Base-by-base conservation (phyloP, 345 rosid genomes). In the Luvunga scandens region DNA sequence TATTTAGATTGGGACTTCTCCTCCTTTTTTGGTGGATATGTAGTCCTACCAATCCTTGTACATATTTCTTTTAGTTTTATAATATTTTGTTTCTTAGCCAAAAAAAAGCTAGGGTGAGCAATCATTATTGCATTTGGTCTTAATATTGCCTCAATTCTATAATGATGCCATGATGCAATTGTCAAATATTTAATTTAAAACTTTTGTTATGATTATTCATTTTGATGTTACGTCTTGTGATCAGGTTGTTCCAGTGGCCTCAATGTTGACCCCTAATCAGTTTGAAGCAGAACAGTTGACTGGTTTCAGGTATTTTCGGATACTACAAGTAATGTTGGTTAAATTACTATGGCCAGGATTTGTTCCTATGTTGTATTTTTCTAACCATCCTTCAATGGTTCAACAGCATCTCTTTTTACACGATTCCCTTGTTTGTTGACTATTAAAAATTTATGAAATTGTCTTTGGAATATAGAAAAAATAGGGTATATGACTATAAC, bases 261-360 rank as follows among this genome's bases (percentile, higher is more conserved):
- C 99, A 75, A 96, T 96, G 99, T 86, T 96, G 91, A 96, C 99
- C 73, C 98, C 99, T 82, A 96, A 96, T 81, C 99, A 96, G 83
- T 96, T 96, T 81, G 99, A 96, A 87, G 99, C 99, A 59, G 99
- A 96, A 78, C 84, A 79, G n/a, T 90, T 96, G 86, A 92, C 97
- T 70, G 94, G 92, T 64, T 79, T 75, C 75, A 96, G 98, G 99
- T 96, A 90, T 28, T 84, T 76, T 55, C 48, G 66, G 34, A 71
- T 8, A 16, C 80, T 69, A 57, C 21, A 24, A 24, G 30, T 36
- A 31, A 45, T 64, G 38, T 61, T 71, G 68, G 50, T 71, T 24
- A 38, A 22, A 22, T 71, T 71, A 33, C 42, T 33, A 24, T 42
- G 4, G n/a, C 22, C 45, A 55, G 34, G 22, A 71, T 76, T 28